A percentile compares a stretch with the other conserved stretches of the same genome.
Evolutionary conservation across 2,329 filamentous ascomycete genomes (phyloP).

Genomic region (Cladosporium sp.): DNA sequence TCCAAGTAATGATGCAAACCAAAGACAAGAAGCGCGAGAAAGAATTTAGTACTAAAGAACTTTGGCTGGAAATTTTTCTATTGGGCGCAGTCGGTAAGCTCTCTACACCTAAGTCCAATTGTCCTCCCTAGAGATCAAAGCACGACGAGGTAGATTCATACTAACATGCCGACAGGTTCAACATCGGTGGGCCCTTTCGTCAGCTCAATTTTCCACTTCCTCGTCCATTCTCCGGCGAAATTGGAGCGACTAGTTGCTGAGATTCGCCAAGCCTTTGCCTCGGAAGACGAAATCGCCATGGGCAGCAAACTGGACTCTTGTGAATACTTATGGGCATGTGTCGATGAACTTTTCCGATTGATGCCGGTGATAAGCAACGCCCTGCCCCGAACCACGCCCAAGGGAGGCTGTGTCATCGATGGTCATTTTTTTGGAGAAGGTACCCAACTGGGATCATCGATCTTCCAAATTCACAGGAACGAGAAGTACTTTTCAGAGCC

Average conservation of each 20-base stretch:
- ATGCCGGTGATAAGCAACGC: constrained; percentile 38
- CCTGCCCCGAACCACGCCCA: constrained; percentile 31
- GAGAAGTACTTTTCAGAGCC: constrained; percentile 26
- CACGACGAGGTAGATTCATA: background rate
- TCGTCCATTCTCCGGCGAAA: background rate
- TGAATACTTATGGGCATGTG: constrained; percentile 41
- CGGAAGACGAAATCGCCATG: background rate
- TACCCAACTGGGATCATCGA: constrained; percentile 30
- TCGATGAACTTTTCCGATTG: constrained; percentile 46
- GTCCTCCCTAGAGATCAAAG: background rate
- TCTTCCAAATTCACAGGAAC: constrained; percentile 35
- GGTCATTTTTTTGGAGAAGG: constrained; percentile 33
- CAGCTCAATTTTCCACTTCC: background rate
- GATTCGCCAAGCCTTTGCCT: background rate
- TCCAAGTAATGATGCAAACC: background rate
- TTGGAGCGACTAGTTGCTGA: background rate
- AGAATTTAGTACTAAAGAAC: background rate
- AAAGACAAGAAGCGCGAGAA: background rate
- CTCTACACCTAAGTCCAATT: background rate
- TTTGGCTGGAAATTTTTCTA: background rate
- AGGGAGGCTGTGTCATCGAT: constrained; percentile 30
- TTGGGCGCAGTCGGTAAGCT: background rate
- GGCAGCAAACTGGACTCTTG: background rate
- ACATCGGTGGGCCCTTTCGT: background rate
- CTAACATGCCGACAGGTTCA: background rate